Conservation (phyloP, 805 yeast genomes). For the Spathaspora sp. region DNA sequence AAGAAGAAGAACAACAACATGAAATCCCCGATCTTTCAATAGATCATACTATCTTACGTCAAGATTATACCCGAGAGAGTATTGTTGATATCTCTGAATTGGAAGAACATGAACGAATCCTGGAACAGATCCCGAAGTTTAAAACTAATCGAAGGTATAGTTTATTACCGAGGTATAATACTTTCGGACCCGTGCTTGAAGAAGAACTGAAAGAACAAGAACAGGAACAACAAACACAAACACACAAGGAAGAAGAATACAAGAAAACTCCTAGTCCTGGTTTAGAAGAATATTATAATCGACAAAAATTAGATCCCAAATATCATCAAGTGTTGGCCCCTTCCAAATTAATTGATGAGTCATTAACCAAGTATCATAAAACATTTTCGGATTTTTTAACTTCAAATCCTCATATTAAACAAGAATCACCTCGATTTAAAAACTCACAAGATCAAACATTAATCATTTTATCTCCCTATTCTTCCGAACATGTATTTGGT, state of each 20-base stretch:
- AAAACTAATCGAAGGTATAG: conserved; percentile 28
- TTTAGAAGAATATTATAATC: conserved; percentile 11
- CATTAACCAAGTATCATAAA: conserved; percentile 32
- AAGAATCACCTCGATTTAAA: conserved; percentile 35
- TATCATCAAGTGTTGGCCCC: conserved; percentile 31
- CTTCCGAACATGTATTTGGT: conserved; percentile 69
- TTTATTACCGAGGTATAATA: conserved; percentile 22
- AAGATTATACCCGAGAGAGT: conserved; percentile 25
- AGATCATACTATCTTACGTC: conserved; percentile 32
- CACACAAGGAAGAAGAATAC: background rate
- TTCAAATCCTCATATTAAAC: conserved; percentile 40
- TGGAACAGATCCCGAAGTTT: conserved; percentile 36
- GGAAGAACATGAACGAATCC: conserved; percentile 30
- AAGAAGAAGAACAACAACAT: conserved; percentile 25
- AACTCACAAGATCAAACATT: conserved; percentile 46
- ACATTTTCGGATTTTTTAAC: conserved; percentile 41
- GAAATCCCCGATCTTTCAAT: conserved; percentile 31
- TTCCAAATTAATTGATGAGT: conserved; percentile 32
- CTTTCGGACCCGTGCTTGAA: conserved; percentile 10
- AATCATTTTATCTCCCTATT: conserved; percentile 64
- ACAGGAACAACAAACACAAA: no score
- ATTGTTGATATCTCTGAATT: conserved; percentile 31
- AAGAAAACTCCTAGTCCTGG: conserved; percentile 12
- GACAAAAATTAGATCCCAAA: conserved; percentile 10
- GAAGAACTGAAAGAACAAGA: conserved; percentile 4